Evolutionary conservation across 768 basidiomycete genomes (phyloP).

Genomic region (Favolaschia claudopus): DNA sequence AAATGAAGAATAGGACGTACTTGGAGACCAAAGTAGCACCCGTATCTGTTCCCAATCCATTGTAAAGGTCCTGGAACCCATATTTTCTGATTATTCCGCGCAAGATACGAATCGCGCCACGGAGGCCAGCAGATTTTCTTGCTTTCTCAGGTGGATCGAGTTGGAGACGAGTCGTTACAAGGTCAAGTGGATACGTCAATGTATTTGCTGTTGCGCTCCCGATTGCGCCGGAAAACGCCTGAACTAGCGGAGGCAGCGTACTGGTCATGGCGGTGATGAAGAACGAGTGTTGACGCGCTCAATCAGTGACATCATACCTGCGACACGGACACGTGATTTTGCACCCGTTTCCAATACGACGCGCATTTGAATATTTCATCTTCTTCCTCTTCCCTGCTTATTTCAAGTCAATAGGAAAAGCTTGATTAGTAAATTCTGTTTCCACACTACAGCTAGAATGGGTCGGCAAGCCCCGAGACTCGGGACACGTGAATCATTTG

Average conservation of each 20-base stretch:
- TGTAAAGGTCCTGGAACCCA: slow-evolving; percentile 56
- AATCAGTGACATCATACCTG: slow-evolving; percentile 14
- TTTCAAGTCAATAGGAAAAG: no score
- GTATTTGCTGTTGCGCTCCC: slow-evolving; percentile 63
- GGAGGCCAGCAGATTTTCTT: slow-evolving; percentile 31
- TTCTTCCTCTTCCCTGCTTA: no score
- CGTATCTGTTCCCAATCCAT: slow-evolving; percentile 59
- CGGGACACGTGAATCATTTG: no score
- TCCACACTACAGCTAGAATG: no score
- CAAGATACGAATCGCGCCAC: slow-evolving; percentile 47
- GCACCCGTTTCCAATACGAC: no score
- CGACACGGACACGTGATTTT: no score
- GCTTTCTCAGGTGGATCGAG: slow-evolving; percentile 39
- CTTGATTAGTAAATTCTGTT: no score
- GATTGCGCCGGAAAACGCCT: slow-evolving; percentile 64
- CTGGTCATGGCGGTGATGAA: slow-evolving; percentile 55
- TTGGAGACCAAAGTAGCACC: slow-evolving; percentile 62
- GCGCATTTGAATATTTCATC: no score
- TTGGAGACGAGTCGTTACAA: slow-evolving; percentile 62
- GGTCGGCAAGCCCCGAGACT: no score
- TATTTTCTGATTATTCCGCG: slow-evolving; percentile 45
- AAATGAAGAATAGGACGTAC: slow-evolving; percentile 38
- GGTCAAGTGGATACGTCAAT: slow-evolving; percentile 64
- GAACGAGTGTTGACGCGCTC: not conserved
- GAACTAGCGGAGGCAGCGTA: slow-evolving; percentile 63